phyloP scores from a whole-genome alignment of 2,329 filamentous ascomycete genomes.

The Pseudogymnoascus sp. region DNA sequence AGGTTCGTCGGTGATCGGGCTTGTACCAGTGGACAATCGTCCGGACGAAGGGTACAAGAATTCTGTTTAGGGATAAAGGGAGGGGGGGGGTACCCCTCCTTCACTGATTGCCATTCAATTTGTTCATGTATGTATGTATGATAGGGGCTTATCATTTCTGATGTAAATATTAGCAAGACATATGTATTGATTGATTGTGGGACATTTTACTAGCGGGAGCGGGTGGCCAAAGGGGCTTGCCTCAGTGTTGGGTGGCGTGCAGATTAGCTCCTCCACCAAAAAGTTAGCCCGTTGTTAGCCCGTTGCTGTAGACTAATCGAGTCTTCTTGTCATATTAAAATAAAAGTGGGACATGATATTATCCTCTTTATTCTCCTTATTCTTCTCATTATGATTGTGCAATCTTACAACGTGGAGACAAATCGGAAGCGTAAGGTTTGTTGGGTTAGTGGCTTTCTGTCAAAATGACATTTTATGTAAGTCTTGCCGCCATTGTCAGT shows the following conservation, averaged over 20 bases:
- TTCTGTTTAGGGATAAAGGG: background rate
- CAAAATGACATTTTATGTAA: background rate
- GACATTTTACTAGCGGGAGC: background rate
- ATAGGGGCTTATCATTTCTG: conserved; percentile 3
- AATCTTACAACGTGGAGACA: conserved; percentile 14
- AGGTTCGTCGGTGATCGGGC: background rate
- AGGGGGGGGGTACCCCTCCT: background rate
- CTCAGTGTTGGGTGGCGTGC: background rate
- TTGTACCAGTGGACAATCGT: background rate
- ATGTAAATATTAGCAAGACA: conserved; percentile 3
- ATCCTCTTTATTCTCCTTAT: conserved; percentile 14
- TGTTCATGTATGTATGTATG: background rate
- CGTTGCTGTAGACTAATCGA: background rate
- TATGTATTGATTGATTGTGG: background rate
- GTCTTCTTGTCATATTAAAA: background rate
- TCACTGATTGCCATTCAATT: background rate
- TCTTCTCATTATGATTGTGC: conserved; percentile 17
- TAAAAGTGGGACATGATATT: conserved; percentile 4
- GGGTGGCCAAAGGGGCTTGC: background rate
- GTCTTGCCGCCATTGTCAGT: background rate
- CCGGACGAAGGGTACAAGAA: background rate
- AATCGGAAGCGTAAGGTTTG: background rate
- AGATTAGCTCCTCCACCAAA: background rate
- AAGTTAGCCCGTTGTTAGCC: background rate
- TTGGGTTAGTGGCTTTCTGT: background rate